Conservation (phyloP, 2,329 filamentous ascomycete genomes). For the Colletotrichum sp. region DNA sequence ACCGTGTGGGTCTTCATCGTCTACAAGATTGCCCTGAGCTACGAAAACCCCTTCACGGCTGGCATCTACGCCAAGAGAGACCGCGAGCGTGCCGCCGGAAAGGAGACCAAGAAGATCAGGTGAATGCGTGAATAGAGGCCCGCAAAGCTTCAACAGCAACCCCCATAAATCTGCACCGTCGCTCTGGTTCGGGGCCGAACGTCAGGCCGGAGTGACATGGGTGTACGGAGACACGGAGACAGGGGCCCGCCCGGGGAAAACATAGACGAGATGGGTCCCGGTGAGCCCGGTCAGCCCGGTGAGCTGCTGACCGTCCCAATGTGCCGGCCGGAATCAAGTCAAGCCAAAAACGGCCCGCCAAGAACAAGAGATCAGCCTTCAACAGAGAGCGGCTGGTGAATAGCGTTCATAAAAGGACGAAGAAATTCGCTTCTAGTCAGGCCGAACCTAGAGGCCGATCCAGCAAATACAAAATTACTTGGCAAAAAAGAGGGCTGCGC, state of each 20-base stretch:
- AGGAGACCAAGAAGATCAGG: conserved; percentile 57
- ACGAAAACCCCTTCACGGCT: conserved; percentile 93
- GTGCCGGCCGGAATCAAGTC: background rate
- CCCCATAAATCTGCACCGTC: background rate
- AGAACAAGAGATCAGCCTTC: conserved; percentile 19
- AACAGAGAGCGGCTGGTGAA: conserved; percentile 18
- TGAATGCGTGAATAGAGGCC: conserved; percentile 33
- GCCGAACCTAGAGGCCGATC: background rate
- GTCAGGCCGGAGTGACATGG: conserved; percentile 15
- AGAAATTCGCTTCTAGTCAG: conserved; percentile 10
- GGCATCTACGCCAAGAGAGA: conserved; percentile 92
- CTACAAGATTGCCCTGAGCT: conserved; percentile 82
- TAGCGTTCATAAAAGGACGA: background rate
- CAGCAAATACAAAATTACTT: conserved; percentile 2
- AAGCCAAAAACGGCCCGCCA: conserved; percentile 15
- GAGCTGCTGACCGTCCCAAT: conserved; percentile 5
- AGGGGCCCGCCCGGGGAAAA: background rate
- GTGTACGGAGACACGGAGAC: conserved; percentile 10
- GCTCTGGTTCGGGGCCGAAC: conserved; percentile 11
- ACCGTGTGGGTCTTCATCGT: conserved; percentile 76
- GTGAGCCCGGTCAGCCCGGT: conserved; percentile 7
- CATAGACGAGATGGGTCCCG: background rate
- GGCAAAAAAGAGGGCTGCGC: background rate
- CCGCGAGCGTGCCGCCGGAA: conserved; percentile 52
- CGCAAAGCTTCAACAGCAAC: conserved; percentile 22